These are phyloP conservation scores for Aspergillus bertholletiae DNA, from an alignment of 495 filamentous ascomycete genomes.

Conservation along the genomic window DNA sequence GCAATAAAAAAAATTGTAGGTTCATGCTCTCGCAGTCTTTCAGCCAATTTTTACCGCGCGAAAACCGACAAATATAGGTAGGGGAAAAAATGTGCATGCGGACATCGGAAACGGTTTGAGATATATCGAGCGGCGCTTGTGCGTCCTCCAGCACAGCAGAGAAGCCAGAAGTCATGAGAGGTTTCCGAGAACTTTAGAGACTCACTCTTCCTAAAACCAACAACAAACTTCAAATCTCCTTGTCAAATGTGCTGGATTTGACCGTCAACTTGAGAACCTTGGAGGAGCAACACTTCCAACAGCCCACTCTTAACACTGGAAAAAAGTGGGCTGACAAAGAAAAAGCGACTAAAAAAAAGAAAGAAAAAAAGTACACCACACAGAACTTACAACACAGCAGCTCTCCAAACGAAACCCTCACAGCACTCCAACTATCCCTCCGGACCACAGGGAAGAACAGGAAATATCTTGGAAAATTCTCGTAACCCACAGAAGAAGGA, in stretches of 20 bases:
- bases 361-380: constrained; percentile 11
- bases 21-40: neutral
- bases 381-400: constrained; percentile 10
- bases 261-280: constrained; percentile 35
- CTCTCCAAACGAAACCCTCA: constrained; percentile 14
- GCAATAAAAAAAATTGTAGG: neutral
- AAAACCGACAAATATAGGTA: neutral
- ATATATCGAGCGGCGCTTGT: neutral
- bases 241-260: constrained; percentile 17
- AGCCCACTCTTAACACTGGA: constrained; percentile 25
- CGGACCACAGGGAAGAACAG: constrained; percentile 11
- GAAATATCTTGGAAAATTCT: constrained; percentile 5
- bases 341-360: constrained; percentile 7
- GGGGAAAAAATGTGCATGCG: neutral
- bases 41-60: neutral
- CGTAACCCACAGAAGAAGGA: constrained; percentile 7
- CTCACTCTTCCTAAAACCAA: constrained; percentile 27
- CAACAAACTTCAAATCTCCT: constrained; percentile 19
- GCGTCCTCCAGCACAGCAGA: neutral
- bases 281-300: constrained; percentile 28
- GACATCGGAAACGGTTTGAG: neutral
- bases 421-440: constrained; percentile 25
- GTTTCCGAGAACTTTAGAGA: constrained; percentile 10
- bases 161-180: constrained; percentile 4
- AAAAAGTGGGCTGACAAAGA: constrained; percentile 22